Evolutionary conservation across 78 protist species (phyloP).

Genomic region (Mastigamoeba balamuthi): DNA sequence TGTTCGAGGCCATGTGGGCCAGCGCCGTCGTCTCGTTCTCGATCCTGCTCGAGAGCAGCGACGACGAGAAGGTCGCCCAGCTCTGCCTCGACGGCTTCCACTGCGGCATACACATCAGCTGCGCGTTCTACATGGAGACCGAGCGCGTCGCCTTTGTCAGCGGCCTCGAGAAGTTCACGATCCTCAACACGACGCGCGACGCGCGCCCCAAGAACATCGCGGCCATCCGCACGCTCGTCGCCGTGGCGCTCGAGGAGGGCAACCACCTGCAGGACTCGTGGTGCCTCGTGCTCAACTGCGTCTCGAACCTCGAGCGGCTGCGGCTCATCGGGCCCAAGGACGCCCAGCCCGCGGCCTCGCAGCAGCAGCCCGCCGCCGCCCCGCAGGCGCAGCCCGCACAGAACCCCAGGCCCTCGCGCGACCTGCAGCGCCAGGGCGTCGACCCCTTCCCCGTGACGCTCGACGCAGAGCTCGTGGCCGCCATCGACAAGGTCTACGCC

Average conservation of each 20-base stretch:
- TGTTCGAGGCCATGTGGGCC: constrained; percentile 62
- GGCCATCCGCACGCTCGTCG: constrained; percentile 50
- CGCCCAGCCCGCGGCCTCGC: no score
- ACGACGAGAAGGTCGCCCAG: constrained; percentile 12
- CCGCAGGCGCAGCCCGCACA: no score
- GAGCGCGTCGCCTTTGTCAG: constrained; percentile 87
- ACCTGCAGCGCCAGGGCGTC: no score
- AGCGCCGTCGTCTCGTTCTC: constrained; percentile 56
- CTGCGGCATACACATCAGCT: constrained; percentile 42
- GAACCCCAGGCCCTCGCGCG: no score
- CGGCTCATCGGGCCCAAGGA: constrained; percentile 18
- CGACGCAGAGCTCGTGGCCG: no score
- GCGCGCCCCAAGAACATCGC: constrained; percentile 77
- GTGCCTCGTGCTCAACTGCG: constrained; percentile 64
- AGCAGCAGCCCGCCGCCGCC: no score
- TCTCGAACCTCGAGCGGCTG: constrained; percentile 70
- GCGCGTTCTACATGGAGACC: constrained; percentile 49
- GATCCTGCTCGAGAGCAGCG: constrained; percentile 56
- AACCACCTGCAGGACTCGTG: constrained; percentile 71
- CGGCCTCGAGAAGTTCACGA: constrained; percentile 78
- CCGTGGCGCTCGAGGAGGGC: constrained; percentile 73
- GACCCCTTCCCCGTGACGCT: no score
- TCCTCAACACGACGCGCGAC: constrained; percentile 20
- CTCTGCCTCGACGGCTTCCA: constrained; percentile 73
- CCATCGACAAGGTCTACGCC: constrained; percentile 35